These are phyloP conservation scores for Zygotorulaspora mrakii DNA, from an alignment of 1,139 yeast genomes.

Conservation along the genomic window DNA sequence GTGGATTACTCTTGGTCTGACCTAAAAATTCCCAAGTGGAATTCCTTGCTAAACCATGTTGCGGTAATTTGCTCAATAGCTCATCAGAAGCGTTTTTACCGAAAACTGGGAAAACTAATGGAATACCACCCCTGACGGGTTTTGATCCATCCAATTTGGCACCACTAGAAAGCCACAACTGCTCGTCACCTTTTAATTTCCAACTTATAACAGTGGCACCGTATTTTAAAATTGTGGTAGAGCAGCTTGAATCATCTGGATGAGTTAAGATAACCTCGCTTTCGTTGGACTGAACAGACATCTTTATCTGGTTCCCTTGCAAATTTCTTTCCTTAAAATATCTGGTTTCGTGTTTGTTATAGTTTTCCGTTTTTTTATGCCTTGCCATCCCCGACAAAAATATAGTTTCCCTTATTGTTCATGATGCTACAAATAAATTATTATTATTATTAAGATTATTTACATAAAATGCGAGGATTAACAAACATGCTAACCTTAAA, in stretches of 20 bases:
- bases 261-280: constrained; percentile 59
- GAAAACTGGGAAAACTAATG: constrained; percentile 91
- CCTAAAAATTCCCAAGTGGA: constrained; percentile 92
- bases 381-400: too few relatives aligned
- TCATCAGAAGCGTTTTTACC: constrained; percentile 59
- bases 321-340: too few relatives aligned
- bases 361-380: too few relatives aligned
- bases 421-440: too few relatives aligned
- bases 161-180: constrained; percentile 63
- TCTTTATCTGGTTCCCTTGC: too few relatives aligned
- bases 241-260: constrained; percentile 50
- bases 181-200: constrained; percentile 68
- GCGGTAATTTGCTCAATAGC: constrained; percentile 57
- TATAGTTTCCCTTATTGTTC: too few relatives aligned
- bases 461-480: too few relatives aligned
- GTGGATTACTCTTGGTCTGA: constrained; percentile 56
- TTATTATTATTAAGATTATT: too few relatives aligned
- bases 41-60: constrained; percentile 93
- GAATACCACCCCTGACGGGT: constrained; percentile 96
- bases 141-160: constrained; percentile 86
- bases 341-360: not conserved
- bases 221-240: constrained; percentile 65
- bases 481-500: too few relatives aligned
- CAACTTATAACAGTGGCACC: constrained; percentile 91
- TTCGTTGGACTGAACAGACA: constrained; percentile 59